These are phyloP conservation scores for Paracoccidioides brasiliensis DNA, from an alignment of 2,329 filamentous ascomycete species.

Conservation along the genomic window DNA sequence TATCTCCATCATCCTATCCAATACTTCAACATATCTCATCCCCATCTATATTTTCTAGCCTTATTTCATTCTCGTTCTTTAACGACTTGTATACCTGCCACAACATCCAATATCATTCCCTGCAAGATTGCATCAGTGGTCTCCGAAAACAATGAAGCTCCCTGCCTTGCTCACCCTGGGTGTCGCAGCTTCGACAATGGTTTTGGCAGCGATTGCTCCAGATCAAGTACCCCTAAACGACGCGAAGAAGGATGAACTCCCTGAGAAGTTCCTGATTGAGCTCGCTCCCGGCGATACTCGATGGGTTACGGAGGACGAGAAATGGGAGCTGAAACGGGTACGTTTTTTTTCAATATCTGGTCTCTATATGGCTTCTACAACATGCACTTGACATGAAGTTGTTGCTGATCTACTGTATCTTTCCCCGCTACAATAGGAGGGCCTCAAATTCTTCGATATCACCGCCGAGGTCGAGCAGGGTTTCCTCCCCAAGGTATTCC, in stretches of 20 bases:
- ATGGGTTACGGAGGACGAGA: constrained; percentile 90
- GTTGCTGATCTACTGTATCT: neutral
- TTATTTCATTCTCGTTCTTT: too few relatives aligned
- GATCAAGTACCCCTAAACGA: constrained; percentile 19
- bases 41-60: too few relatives aligned
- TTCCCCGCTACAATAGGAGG: constrained; percentile 44
- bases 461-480: constrained; percentile 53
- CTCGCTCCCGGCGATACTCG: constrained; percentile 65
- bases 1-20: too few relatives aligned
- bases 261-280: constrained; percentile 65
- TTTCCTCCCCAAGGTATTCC: constrained; percentile 38
- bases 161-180: constrained; percentile 21
- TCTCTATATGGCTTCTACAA: neutral
- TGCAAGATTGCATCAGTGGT: neutral
- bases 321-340: constrained; percentile 80
- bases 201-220: constrained; percentile 21
- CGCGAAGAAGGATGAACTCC: constrained; percentile 13
- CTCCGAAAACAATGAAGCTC: constrained; percentile 24
- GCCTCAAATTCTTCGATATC: constrained; percentile 87
- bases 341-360: constrained; percentile 17
- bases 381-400: neutral
- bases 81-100: too few relatives aligned
- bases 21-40: too few relatives aligned
- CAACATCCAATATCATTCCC: neutral
- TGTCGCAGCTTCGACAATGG: constrained; percentile 21